These are phyloP conservation scores for Suillus ampliporus DNA, from an alignment of 768 basidiomycete species.

Conservation along the genomic window DNA sequence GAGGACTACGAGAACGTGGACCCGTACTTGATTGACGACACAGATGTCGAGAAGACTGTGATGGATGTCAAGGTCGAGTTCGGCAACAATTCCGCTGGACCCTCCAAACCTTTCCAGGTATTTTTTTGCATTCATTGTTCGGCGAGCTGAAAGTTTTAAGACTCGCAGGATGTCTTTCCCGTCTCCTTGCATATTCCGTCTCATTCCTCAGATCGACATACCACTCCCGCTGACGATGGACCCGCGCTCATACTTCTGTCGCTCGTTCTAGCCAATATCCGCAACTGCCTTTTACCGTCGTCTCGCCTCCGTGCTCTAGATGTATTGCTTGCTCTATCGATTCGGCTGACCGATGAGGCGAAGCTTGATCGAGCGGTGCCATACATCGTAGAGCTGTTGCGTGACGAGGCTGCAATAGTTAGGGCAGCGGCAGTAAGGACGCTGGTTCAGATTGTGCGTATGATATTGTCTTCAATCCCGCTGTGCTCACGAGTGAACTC, in stretches of 20 bases:
- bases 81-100: slow-evolving; percentile 35
- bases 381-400: slow-evolving; percentile 85
- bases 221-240: slow-evolving; percentile 78
- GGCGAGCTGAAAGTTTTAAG: too few species aligned
- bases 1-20: slow-evolving; percentile 85
- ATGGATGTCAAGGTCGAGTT: slow-evolving; percentile 65
- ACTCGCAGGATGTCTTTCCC: slow-evolving; percentile 74
- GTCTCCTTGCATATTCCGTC: slow-evolving; percentile 75
- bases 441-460: slow-evolving; percentile 80
- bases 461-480: slow-evolving; percentile 2
- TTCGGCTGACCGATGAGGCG: slow-evolving; percentile 90
- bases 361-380: slow-evolving; percentile 94
- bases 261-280: slow-evolving; percentile 84
- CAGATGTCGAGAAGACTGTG: slow-evolving; percentile 46
- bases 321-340: slow-evolving; percentile 80
- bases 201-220: slow-evolving; percentile 38
- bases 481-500: slow-evolving; percentile 37
- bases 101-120: slow-evolving; percentile 68
- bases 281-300: slow-evolving; percentile 85
- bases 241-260: slow-evolving; percentile 89
- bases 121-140: too few species aligned
- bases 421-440: slow-evolving; percentile 80
- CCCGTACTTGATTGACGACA: slow-evolving; percentile 63
- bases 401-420: slow-evolving; percentile 85
- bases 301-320: slow-evolving; percentile 88